Base-by-base conservation (phyloP, 2,329 filamentous ascomycete genomes). In the Penicillium sp. region DNA sequence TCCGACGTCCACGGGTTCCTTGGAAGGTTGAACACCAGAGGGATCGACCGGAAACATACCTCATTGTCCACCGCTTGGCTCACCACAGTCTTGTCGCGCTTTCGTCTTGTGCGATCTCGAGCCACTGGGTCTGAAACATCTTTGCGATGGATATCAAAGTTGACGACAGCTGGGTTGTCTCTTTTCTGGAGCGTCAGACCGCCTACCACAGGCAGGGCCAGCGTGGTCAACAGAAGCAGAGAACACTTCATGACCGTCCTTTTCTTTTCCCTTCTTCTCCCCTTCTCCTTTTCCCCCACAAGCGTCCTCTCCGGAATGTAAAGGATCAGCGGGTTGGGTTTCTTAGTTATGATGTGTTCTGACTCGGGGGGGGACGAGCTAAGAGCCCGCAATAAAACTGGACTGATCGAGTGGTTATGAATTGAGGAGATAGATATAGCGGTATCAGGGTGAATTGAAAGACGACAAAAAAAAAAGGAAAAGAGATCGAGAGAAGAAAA, bases 31-130 rank as follows among this genome's bases (percentile, higher is more conserved):
- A 25, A 7, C 21, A 25, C 21, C 7, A 7, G 21, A 25, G n/a
- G 40, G 18, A 37, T 17, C 19, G 29, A 20, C 14, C 21, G 19
- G 26, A 17, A 32, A 32, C 39, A 32, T 56, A 70, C 74, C 57
- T 79, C 71, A 57, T 81, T 81, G 55, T 77, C 73, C 36, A 81
- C 64, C 2, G 58, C 63, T 46, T 73, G 67, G 21, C 63, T 59
- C 13, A 60, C 47, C 0, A n/a, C n/a, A n/a, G 71, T 73, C 34
- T 68, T 53, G 40, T 63, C 54, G 15, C 60, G 62, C 39, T 66
- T 67, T 48, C 71, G 63, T 39, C 74, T 68, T 44, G 69, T 51
- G 29, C 58, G 65, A 48, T 79, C 74, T 51, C 72, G 68, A 16
- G 58, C 52, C 11, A 75, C 43, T 2, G 74, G 74, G 49, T 77